phyloP scores from a whole-genome alignment of 2,329 filamentous ascomycete genomes.

The Cercospora sp. region DNA sequence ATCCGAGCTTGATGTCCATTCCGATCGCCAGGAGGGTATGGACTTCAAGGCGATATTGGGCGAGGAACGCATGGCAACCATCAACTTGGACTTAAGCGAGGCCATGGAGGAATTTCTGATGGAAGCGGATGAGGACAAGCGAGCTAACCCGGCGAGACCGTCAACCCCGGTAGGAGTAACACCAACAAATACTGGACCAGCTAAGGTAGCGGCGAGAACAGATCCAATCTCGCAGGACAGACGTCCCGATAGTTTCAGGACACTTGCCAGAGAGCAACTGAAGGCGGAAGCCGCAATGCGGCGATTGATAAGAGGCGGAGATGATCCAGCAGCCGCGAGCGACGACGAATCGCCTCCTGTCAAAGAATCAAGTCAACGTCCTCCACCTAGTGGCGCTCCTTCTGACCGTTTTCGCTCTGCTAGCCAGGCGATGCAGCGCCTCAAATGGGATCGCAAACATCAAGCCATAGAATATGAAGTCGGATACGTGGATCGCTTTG shows the following conservation, averaged over 20 bases:
- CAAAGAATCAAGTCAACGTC: not conserved
- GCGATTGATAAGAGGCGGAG: not conserved
- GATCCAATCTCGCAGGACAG: not conserved
- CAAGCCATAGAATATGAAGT: slow-evolving; percentile 40
- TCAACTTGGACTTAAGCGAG: not conserved
- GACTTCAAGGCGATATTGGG: slow-evolving; percentile 5
- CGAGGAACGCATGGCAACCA: slow-evolving; percentile 1
- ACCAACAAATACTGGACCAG: not conserved
- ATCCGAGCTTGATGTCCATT: not conserved
- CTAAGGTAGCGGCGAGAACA: not conserved
- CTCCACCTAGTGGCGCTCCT: not conserved
- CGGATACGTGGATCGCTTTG: slow-evolving; percentile 56
- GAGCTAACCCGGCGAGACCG: not conserved
- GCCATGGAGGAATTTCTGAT: not conserved
- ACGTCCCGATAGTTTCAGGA: not conserved
- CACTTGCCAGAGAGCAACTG: not conserved
- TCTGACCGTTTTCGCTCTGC: slow-evolving; percentile 14
- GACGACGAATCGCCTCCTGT: not conserved
- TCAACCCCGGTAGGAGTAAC: not conserved
- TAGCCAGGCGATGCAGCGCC: slow-evolving; percentile 23
- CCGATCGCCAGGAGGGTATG: not conserved
- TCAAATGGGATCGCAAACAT: slow-evolving; percentile 53
- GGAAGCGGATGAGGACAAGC: not conserved
- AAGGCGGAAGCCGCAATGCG: not conserved
- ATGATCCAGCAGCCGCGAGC: not conserved